phyloP scores from a whole-genome alignment of 495 filamentous ascomycete genomes.

The Copromyces sp. region DNA sequence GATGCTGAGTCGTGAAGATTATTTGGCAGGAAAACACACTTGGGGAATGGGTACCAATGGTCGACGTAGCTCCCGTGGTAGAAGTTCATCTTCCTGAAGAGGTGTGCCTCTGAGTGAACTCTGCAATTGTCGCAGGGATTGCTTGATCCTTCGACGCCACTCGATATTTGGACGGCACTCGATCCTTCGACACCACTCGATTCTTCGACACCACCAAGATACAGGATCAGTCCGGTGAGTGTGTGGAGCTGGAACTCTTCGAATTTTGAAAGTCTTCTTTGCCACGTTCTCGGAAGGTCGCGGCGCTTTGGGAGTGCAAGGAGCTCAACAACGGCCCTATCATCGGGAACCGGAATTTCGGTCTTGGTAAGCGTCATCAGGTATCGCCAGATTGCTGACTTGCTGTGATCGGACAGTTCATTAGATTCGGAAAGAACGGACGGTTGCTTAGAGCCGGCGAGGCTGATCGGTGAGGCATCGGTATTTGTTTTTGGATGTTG shows the following conservation, averaged over 20 bases:
- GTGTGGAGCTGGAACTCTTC: background rate
- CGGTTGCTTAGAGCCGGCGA: background rate
- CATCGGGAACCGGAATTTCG: background rate
- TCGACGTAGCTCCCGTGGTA: background rate
- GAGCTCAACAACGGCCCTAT: background rate
- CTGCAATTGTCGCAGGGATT: background rate
- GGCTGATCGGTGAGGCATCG: background rate
- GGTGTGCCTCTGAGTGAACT: background rate
- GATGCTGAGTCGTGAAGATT: background rate
- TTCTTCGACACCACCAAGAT: background rate
- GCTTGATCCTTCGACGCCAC: background rate
- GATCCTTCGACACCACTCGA: background rate
- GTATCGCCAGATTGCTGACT: background rate
- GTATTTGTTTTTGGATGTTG: background rate
- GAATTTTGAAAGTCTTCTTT: background rate
- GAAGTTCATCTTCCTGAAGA: background rate
- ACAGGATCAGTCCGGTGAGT: background rate
- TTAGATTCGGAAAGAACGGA: too few species aligned
- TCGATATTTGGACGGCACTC: background rate
- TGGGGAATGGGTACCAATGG: background rate
- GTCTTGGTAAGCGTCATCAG: background rate
- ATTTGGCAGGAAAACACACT: background rate
- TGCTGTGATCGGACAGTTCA: background rate
- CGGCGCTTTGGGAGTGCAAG: background rate
- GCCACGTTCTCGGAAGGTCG: background rate